Base-by-base conservation (phyloP, 1,284 basidiomycete genomes). In the Microbotryomycetes sp. region DNA sequence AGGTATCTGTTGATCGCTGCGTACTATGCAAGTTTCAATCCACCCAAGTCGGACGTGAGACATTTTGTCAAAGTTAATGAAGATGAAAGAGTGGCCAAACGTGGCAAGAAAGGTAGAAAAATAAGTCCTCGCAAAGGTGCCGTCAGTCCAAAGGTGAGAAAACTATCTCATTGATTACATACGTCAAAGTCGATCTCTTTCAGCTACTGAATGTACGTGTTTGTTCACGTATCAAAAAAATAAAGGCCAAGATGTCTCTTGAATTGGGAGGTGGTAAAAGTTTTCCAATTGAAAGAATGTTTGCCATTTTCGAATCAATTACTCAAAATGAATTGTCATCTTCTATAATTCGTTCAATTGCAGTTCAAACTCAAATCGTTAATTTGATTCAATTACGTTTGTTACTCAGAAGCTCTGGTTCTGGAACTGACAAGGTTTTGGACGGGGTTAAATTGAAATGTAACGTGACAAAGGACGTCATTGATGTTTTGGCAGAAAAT, bases 401-500 rank as follows among this genome's bases (percentile, higher is more conserved):
- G 25, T 51, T 69, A 23, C n/a, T 50, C 22, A 60, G 63, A 32
- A 60, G 54, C 9, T 65, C 63, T 30, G 46, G 49, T 22, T 49
- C 53, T 5, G 54, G 54, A 15, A n/a, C 54, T 14, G 65, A 69
- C 45, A 66, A 63, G 47, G 30, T 65, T 6, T 52, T 69, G 32
- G 63, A 65, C 19, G 68, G 68, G 6, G 58, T 69, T 36, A 65
- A 67, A 57, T 48, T 69, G 23, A 59, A 58, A 54, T 67, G 65
- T 23, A 58, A 28, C 3, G 32, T 69, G 6, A 59, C 48, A 26
- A 59, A 52, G 46, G 66, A 65, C 5, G 50, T 53, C n/a, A 62
- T 58, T 23, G 63, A 67, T 3, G 59, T 53, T 23, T 22, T 65
- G 6, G 68, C 59, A n/a, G 49, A 46, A 25, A 67, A 62, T 28